Evolutionary conservation across 208 protist genomes (phyloP).

Genomic region (Acanthamoeba divionensis): DNA sequence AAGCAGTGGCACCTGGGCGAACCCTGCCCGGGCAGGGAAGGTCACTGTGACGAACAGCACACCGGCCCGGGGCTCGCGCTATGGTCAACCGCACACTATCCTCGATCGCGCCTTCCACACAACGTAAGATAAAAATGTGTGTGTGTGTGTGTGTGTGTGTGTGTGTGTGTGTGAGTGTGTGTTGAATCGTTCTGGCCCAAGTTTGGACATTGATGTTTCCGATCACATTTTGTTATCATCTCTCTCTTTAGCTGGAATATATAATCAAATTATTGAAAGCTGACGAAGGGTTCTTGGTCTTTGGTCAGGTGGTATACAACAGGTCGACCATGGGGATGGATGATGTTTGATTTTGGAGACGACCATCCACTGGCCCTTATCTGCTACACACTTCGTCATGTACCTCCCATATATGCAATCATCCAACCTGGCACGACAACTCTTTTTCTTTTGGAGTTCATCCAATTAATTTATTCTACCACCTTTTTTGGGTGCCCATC

Average conservation of each 20-base stretch:
- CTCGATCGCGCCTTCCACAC: constrained; percentile 39
- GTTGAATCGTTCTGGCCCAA: too few species aligned
- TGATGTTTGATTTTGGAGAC: background rate
- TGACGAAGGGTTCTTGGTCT: too few species aligned
- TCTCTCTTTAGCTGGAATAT: too few species aligned
- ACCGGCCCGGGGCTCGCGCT: background rate
- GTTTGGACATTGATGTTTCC: too few species aligned
- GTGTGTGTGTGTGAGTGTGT: too few species aligned
- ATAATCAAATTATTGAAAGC: too few species aligned
- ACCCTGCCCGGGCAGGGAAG: background rate
- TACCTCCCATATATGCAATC: background rate
- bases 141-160: too few species aligned
- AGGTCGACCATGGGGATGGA: background rate
- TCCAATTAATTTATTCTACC: background rate
- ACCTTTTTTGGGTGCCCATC: background rate
- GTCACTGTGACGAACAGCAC: background rate
- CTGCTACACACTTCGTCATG: background rate
- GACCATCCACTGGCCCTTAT: too few species aligned
- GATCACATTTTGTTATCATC: too few species aligned
- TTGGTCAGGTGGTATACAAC: constrained; percentile 39
- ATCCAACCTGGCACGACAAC: background rate
- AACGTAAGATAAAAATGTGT: too few species aligned
- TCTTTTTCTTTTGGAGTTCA: background rate
- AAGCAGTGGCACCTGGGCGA: background rate
- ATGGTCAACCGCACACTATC: background rate